Percentiles rank a stretch among this genome's conserved stretches.
Conservation (phyloP, 495 filamentous ascomycete species). For the Hyaloscypha bicolor region DNA sequence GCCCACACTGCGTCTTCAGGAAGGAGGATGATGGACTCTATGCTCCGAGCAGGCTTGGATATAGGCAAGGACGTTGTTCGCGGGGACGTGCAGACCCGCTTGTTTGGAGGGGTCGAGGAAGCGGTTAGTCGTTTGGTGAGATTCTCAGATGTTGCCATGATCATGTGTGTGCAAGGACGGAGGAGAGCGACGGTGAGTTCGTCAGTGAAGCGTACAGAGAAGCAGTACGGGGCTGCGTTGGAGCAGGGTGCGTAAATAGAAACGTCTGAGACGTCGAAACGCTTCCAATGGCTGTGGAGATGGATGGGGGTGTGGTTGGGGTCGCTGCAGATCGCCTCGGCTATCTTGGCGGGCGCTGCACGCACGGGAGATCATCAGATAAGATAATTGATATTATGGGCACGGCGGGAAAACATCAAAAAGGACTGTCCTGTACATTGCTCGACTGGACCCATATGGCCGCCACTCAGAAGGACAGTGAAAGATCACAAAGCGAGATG, state of each 20-base stretch:
- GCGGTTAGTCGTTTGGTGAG: not conserved
- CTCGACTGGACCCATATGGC: too few species aligned
- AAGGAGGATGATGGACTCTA: slow-evolving; percentile 20
- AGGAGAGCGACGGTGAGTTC: not conserved
- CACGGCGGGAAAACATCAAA: too few species aligned
- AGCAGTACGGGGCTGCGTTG: too few species aligned
- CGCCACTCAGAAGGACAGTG: too few species aligned
- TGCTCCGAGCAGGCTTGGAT: not conserved
- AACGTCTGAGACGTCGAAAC: slow-evolving; percentile 2
- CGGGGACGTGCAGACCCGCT: slow-evolving; percentile 20
- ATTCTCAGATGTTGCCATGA: not conserved
- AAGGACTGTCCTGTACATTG: too few species aligned
- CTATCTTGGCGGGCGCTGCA: not conserved
- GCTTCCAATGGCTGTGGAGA: not conserved
- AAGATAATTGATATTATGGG: not conserved
- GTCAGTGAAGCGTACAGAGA: not conserved
- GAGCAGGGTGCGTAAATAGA: not conserved
- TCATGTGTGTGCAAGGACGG: not conserved
- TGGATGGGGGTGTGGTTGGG: not conserved
- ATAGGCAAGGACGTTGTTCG: slow-evolving; percentile 1
- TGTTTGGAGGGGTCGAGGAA: slow-evolving; percentile 1
- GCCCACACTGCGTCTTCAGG: slow-evolving; percentile 22
- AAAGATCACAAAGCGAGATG: too few species aligned
- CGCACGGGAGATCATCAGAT: slow-evolving; percentile 5
- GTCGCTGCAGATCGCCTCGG: not conserved